Percentiles rank a stretch among this genome's conserved stretches.
phyloP scores from a whole-genome alignment of 2,329 filamentous ascomycete species.

The Falciphora oryzae region DNA sequence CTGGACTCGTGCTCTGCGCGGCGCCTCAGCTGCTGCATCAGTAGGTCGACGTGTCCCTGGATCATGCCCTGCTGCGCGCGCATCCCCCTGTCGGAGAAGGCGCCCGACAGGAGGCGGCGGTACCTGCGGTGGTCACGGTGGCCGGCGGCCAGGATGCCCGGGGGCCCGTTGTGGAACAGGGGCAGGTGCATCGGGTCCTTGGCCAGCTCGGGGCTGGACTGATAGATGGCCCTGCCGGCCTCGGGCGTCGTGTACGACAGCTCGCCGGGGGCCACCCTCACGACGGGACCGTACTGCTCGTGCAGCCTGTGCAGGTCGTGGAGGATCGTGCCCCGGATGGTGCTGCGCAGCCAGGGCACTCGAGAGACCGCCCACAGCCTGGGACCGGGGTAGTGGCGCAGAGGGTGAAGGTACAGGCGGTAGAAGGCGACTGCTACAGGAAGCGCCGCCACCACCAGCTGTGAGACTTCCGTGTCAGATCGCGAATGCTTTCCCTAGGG shows the following conservation, averaged over 20 bases:
- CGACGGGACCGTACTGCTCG: conserved; percentile 18
- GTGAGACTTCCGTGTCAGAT: too few species aligned
- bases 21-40: conserved; percentile 5
- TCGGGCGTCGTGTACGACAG: conserved; percentile 34
- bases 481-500: too few species aligned
- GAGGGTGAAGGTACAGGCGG: conserved; percentile 28
- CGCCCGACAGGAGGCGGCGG: conserved; percentile 7
- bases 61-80: conserved; percentile 20
- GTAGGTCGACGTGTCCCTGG: conserved; percentile 11
- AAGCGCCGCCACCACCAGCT: too few species aligned
- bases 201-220: neutral
- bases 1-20: conserved; percentile 2
- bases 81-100: conserved; percentile 22
- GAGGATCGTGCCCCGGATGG: conserved; percentile 10
- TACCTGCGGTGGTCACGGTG: conserved; percentile 11
- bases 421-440: too few species aligned
- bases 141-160: too few species aligned
- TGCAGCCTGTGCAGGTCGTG: conserved; percentile 11
- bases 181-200: too few species aligned
- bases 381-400: conserved; percentile 12
- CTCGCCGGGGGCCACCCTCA: conserved; percentile 29
- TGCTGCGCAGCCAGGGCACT: conserved; percentile 9
- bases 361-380: conserved; percentile 11
- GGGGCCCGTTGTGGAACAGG: too few species aligned
- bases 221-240: conserved; percentile 9